These are phyloP conservation scores for Xylaria sp. DNA, from an alignment of 495 filamentous ascomycete genomes.

Conservation along the genomic window DNA sequence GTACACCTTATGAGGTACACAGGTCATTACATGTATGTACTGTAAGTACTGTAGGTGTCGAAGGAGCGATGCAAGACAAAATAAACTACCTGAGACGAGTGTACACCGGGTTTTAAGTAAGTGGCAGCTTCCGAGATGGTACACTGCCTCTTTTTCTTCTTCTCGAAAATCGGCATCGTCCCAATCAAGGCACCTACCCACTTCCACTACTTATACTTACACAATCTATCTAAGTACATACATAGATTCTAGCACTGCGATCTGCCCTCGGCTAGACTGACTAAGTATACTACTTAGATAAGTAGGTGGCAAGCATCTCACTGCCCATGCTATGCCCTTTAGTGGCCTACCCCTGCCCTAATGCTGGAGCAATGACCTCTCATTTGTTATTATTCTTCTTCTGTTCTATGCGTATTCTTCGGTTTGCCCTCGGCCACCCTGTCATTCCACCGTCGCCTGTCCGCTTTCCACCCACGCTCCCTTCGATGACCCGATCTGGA, in stretches of 20 bases:
- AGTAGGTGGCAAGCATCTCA: not conserved
- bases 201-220: no score
- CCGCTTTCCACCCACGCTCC: not conserved
- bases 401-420: not conserved
- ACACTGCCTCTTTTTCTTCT: not conserved
- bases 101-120: not conserved
- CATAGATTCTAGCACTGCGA: no score
- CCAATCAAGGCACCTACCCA: not conserved
- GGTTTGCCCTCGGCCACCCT: not conserved
- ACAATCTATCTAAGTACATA: no score
- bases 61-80: constrained; percentile 4
- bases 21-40: no score
- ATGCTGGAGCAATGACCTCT: not conserved
- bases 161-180: not conserved
- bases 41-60: no score
- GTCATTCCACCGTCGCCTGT: not conserved
- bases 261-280: no score
- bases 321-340: no score
- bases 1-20: not conserved
- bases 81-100: not conserved
- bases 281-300: not conserved
- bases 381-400: not conserved
- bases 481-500: not conserved
- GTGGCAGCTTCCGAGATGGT: not conserved
- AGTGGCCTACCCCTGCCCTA: constrained; percentile 3